phyloP scores from a whole-genome alignment of 768 basidiomycete genomes.

The Kwoniella dendrophila region DNA sequence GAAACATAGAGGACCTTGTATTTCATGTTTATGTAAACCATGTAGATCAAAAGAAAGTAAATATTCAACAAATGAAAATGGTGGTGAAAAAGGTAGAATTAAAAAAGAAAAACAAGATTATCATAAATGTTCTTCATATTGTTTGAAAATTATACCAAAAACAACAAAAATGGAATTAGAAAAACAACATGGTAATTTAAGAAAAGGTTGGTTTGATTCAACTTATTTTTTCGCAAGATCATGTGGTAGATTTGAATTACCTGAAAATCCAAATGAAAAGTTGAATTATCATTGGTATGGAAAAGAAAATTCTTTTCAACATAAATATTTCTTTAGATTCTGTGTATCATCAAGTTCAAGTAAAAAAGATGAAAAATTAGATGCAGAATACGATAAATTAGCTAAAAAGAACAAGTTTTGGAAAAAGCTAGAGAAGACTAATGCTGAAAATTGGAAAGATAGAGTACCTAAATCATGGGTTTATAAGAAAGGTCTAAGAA shows the following conservation, averaged over 20 bases:
- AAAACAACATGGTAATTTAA: conserved; percentile 24
- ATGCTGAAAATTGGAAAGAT: conserved; percentile 7
- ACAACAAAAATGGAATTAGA: conserved; percentile 16
- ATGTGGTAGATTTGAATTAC: conserved; percentile 21
- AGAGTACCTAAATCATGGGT: conserved; percentile 6
- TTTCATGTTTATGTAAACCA: conserved; percentile 1
- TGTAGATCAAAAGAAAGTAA: too few relatives aligned
- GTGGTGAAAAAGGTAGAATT: background rate
- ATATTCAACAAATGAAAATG: background rate
- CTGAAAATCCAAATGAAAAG: conserved; percentile 16
- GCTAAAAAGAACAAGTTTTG: conserved; percentile 6
- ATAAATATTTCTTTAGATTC: background rate
- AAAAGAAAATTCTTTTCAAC: conserved; percentile 5
- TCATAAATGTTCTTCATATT: conserved; percentile 9
- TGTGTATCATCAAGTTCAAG: background rate
- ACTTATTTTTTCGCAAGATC: conserved; percentile 14
- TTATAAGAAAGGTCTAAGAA: conserved; percentile 5
- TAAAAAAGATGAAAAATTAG: conserved; percentile 4
- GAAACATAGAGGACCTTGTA: background rate
- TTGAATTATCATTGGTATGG: conserved; percentile 23
- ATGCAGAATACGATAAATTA: background rate
- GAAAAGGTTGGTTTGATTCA: conserved; percentile 18
- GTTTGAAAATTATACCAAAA: conserved; percentile 14
- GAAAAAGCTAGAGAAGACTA: background rate
- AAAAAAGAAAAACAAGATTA: conserved; percentile 1